Base-by-base conservation (phyloP, 2,329 filamentous ascomycete species). In the Helicocarpus griseus region DNA sequence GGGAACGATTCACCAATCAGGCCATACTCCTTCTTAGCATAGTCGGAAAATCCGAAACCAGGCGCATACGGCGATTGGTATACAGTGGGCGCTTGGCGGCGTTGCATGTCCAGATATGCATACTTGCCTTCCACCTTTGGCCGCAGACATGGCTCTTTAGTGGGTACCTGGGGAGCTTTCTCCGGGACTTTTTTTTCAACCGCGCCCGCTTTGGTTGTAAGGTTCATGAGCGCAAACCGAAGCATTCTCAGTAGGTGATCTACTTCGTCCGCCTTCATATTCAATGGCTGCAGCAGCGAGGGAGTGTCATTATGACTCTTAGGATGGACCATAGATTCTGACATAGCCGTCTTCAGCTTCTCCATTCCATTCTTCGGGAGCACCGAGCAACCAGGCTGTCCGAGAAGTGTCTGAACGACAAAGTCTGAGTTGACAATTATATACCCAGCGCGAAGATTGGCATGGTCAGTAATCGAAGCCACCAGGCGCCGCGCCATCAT, bases 1-100 rank as follows among this genome's bases (percentile, higher is more conserved):
- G 65, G 62, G 11, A 63, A 64, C 24, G 62, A 58, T 8, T 61
- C 63, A 13, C 64, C 66, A 40, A 64, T 60, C 45, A 72, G 57
- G 17, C 63, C 65, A 47, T 65, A 70, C 5, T 69, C 65, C 53
- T 62, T 64, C 54, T 69, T 65, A 36, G 69, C 69, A 57, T 70
- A 69, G 44, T 71, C 65, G 6, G 67, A 69, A 47, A 72, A 65
- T 6, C 69, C 69, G 28, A 67, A 70, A 24, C 68, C 69, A 58
- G 69, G 68, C 52, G 71, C 65, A 57, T 72, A 72, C 17, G 69
- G 69, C 8, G 69, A 72, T 55, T 65, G 67, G 55, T 72, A 72
- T 29, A 72, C 68, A 49, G 64, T 60, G 51, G 68, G 63, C 24
- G 62, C 60, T 52, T 68, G 60, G 36, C 65, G 64, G 46, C 64